A percentile compares a stretch with the other conserved stretches of the same genome.
Conservation (phyloP, 2,329 filamentous ascomycete species). For the Trichocomaceae sp. region DNA sequence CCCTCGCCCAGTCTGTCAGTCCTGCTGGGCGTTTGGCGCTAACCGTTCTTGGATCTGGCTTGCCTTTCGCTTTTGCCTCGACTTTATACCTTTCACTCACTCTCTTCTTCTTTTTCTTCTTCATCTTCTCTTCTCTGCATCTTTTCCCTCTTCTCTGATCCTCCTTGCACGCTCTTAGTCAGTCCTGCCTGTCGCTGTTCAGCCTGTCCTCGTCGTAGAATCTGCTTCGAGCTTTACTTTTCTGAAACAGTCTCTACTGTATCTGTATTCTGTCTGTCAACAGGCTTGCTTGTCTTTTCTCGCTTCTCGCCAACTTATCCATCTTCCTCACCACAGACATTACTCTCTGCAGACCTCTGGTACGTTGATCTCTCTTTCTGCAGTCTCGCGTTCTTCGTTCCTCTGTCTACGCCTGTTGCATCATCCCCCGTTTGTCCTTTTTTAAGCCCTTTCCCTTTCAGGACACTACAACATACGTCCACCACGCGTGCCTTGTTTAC, state of each 20-base stretch:
- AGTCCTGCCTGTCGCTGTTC: not conserved
- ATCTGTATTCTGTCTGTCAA: not conserved
- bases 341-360: not conserved
- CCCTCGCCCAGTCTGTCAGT: too few relatives aligned
- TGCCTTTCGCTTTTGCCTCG: not conserved
- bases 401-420: conserved; percentile 11
- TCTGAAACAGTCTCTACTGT: not conserved
- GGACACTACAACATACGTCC: not conserved
- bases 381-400: not conserved
- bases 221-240: not conserved
- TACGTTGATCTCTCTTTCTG: not conserved
- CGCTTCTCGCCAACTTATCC: not conserved
- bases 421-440: conserved; percentile 15
- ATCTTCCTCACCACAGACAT: not conserved
- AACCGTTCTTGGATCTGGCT: not conserved
- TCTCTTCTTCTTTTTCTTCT: not conserved
- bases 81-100: not conserved
- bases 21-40: not conserved
- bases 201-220: not conserved
- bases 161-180: not conserved
- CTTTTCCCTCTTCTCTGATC: not conserved
- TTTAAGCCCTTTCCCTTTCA: conserved; percentile 6
- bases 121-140: not conserved
- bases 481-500: not conserved
- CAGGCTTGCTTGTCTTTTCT: not conserved